Base-by-base conservation (phyloP, 75 land plant species). In the Cunninghamia lanceolata region DNA sequence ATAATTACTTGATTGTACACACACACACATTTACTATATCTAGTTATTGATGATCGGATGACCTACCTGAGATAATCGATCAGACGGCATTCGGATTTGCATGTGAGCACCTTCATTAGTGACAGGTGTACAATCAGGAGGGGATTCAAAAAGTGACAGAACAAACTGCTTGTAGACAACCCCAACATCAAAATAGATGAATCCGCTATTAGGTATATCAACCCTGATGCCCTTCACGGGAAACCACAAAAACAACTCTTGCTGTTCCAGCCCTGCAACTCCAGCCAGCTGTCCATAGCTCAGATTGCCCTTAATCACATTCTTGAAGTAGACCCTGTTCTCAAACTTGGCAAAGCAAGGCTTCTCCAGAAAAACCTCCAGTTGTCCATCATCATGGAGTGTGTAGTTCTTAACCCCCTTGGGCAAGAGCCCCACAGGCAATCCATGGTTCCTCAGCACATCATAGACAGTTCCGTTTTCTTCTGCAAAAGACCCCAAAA, bases 181-280 rank as follows among this genome's bases (percentile, higher is more conserved):
- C 14, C 92, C 92, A 38, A 91, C 89, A 38, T 91, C 92, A 47
- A 91, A 90, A 70, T 89, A 90, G 76, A 91, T 89, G 85, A 84
- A 91, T 54, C 92, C 84, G 4, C 83, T 81, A 30, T 71, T 73
- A n/a, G 88, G 81, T 34, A 66, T 84, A 39, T 91, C 92, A 28
- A 87, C 87, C 52, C 78, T 52, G 66, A 90, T 86, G 30, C 85
- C 92, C 4, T 84, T 91, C 16, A 91, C 91, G 0, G 91, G 89
- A 71, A 90, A 39, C 92, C 92, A 91, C 42, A 91, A 46, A 59
- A 89, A 87, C 5, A 84, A 68, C 63, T 90, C 84, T 77, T 90
- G 81, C 21, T 88, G 84, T 82, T 87, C 38, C 42, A 91, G 56
- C 68, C 92, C 92, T 5, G 84, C 45, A 56, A 91, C 50, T 74